Evolutionary conservation across 129 eudicot species (phyloP).

Genomic region (Chrysanthemum lavandulifolium): DNA sequence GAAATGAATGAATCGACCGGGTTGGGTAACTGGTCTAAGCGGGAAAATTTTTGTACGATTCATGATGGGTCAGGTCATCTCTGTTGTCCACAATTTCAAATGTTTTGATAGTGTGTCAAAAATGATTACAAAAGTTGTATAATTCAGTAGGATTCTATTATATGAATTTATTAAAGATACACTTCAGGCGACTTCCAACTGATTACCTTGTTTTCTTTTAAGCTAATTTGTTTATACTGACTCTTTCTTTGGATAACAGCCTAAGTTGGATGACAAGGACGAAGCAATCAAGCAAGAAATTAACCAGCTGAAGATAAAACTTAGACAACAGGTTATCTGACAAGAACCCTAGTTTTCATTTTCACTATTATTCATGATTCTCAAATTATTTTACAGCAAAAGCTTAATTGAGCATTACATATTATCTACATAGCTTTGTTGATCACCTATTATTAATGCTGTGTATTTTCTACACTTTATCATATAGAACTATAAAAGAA

Average conservation of each 20-base stretch:
- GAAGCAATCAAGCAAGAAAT: slow-evolving; percentile 62
- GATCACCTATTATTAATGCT: slow-evolving; percentile 11
- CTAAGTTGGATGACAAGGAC: slow-evolving; percentile 77
- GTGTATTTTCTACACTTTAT: background rate
- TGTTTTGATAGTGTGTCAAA: background rate
- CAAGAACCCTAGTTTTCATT: slow-evolving; percentile 2
- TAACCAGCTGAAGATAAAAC: slow-evolving; percentile 52
- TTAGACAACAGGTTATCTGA: slow-evolving; percentile 57
- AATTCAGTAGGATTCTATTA: background rate
- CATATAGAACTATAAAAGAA: slow-evolving; percentile 59
- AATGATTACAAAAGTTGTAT: background rate
- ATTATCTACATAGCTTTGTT: background rate
- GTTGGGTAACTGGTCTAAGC: too few relatives aligned
- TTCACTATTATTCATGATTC: background rate
- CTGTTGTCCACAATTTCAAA: too few relatives aligned
- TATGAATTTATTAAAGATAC: background rate
- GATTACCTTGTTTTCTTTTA: background rate
- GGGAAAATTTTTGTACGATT: too few relatives aligned
- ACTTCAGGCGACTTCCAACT: background rate
- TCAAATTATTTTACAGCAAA: background rate
- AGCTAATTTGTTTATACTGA: background rate
- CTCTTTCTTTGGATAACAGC: slow-evolving; percentile 46
- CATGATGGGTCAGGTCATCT: too few relatives aligned
- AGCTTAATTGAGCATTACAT: slow-evolving; percentile 16
- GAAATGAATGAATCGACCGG: background rate